Evolutionary conservation across 352 stramenopile species (phyloP).

Genomic region (Phytophthora ramorum): DNA sequence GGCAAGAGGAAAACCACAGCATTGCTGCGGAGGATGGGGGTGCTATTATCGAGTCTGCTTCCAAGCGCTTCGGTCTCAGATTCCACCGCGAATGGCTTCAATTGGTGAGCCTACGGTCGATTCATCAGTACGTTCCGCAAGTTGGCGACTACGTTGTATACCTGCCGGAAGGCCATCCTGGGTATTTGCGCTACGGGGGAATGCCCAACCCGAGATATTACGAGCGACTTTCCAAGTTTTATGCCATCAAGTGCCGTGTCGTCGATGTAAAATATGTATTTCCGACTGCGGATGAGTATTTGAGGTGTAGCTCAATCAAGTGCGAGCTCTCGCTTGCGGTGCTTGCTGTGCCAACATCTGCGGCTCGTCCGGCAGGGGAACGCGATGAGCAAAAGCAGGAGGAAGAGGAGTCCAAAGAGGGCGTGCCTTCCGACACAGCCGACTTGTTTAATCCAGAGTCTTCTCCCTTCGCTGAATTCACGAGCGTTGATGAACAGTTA

Average conservation of each 20-base stretch:
- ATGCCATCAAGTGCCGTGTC: conserved; percentile 80
- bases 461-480: conserved; percentile 71
- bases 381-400: conserved; percentile 53
- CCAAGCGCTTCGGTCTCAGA: conserved; percentile 68
- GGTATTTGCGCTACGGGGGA: conserved; percentile 47
- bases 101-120: conserved; percentile 48
- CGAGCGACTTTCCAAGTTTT: conserved; percentile 59
- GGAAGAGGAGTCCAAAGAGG: conserved; percentile 37
- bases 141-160: conserved; percentile 86
- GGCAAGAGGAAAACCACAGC: conserved; percentile 14
- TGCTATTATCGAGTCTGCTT: conserved; percentile 47
- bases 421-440: conserved; percentile 5
- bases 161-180: conserved; percentile 74
- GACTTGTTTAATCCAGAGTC: conserved; percentile 50
- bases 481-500: conserved; percentile 68
- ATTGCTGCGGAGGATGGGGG: conserved; percentile 35
- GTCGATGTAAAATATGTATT: conserved; percentile 82
- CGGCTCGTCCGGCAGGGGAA: conserved; percentile 20
- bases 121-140: conserved; percentile 82
- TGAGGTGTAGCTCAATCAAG: conserved; percentile 67
- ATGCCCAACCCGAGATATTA: conserved; percentile 61
- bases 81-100: conserved; percentile 88
- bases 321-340: conserved; percentile 76
- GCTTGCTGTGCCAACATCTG: conserved; percentile 57
- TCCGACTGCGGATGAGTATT: conserved; percentile 62